Conservation (phyloP, 257 asterid species). For the Scutellaria baicalensis region DNA sequence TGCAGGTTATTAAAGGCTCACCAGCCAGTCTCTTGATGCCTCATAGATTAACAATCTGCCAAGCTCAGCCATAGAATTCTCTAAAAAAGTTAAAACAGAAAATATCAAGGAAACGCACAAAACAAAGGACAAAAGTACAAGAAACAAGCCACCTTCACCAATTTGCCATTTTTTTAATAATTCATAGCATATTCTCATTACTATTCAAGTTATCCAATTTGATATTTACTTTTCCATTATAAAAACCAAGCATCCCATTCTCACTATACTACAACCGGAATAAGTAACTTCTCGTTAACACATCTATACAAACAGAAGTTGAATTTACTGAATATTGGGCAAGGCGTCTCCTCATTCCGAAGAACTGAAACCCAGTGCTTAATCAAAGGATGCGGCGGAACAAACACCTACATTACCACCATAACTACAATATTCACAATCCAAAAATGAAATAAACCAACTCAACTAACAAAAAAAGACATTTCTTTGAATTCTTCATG, state of each 20-base stretch:
- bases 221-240: neutral
- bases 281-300: too few species aligned
- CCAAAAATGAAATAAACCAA: neutral
- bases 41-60: constrained; percentile 92
- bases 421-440: neutral
- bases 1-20: constrained; percentile 24
- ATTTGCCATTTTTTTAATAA: neutral
- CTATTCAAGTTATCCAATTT: neutral
- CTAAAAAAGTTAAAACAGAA: constrained; percentile 27
- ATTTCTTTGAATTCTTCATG: neutral
- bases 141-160: neutral
- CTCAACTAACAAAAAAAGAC: neutral
- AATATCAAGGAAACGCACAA: neutral
- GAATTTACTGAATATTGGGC: constrained; percentile 69
- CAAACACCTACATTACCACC: constrained; percentile 56
- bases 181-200: neutral
- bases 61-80: constrained; percentile 95
- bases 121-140: neutral
- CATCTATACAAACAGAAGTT: neutral
- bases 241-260: too few species aligned
- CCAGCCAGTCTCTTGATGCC: constrained; percentile 98
- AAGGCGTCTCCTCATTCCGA: constrained; percentile 86
- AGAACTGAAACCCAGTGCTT: constrained; percentile 98
- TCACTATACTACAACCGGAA: too few species aligned
- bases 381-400: constrained; percentile 92